These are phyloP conservation scores for Vachellia collinsii DNA, from an alignment of 306 rosid genomes.

Conservation along the genomic window DNA sequence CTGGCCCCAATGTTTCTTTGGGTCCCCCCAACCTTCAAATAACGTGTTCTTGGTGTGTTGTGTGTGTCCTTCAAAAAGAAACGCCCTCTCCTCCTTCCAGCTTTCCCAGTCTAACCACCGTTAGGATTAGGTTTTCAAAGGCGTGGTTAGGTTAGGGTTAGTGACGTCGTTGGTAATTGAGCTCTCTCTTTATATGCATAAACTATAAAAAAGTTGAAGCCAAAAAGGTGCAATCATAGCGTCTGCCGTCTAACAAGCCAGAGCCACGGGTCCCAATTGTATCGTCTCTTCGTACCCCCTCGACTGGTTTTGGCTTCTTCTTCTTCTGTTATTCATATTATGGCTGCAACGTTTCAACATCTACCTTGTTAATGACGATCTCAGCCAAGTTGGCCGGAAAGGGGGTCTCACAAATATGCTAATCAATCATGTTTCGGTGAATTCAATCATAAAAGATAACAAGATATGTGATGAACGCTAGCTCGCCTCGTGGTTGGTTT, in stretches of 20 bases:
- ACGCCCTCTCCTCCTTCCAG: slow-evolving; percentile 1
- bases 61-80: too few species aligned
- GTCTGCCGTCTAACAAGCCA: slow-evolving; percentile 33
- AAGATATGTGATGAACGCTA: too few species aligned
- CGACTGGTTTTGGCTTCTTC: background rate
- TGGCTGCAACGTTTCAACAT: background rate
- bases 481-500: too few species aligned
- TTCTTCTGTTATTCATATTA: background rate
- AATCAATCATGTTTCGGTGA: too few species aligned
- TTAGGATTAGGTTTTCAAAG: slow-evolving; percentile 49
- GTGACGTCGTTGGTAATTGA: slow-evolving; percentile 49
- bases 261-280: slow-evolving; percentile 33
- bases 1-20: background rate
- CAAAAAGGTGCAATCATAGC: slow-evolving; percentile 59
- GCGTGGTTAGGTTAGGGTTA: slow-evolving; percentile 20
- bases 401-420: too few species aligned
- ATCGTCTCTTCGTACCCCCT: too few species aligned
- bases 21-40: slow-evolving; percentile 41
- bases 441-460: too few species aligned
- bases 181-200: background rate
- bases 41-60: slow-evolving; percentile 8
- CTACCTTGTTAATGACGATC: too few species aligned
- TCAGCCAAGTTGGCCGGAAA: too few species aligned
- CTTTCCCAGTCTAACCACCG: too few species aligned
- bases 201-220: slow-evolving; percentile 32